phyloP scores from a whole-genome alignment of 1,284 basidiomycete genomes.

The Agroathelia rolfsii region DNA sequence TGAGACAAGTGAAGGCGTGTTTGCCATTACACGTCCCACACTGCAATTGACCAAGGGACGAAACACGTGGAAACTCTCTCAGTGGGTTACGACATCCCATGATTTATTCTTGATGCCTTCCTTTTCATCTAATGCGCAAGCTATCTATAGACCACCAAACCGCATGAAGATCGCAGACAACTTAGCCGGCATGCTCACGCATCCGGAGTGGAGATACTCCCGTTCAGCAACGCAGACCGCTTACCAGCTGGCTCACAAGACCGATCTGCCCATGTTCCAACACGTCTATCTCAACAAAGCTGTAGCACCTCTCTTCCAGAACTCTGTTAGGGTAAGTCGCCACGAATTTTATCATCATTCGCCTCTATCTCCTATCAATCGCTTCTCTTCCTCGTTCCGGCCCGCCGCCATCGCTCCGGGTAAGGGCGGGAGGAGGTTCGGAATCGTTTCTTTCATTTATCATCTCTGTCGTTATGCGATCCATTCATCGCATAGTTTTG shows the following conservation, averaged over 20 bases:
- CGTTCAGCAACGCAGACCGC: conserved; percentile 14
- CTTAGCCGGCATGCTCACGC: conserved; percentile 14
- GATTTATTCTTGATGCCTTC: not conserved
- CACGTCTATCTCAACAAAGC: no score
- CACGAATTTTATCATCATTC: no score
- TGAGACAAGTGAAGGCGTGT: conserved; percentile 13
- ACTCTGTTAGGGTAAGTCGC: no score
- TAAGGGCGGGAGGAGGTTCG: no score
- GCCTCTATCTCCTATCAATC: no score
- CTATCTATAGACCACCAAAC: conserved; percentile 14
- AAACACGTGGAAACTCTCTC: conserved; percentile 16
- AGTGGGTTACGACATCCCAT: conserved; percentile 9
- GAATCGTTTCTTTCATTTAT: no score
- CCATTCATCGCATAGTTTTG: no score
- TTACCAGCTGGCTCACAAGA: conserved; percentile 16
- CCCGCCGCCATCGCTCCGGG: no score
- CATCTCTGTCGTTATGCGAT: no score
- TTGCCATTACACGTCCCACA: conserved; percentile 16
- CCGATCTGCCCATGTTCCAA: no score
- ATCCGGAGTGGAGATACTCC: conserved; percentile 17
- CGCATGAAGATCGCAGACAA: conserved; percentile 14
- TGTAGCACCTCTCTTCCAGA: no score
- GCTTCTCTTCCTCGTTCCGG: no score
- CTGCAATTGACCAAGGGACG: conserved; percentile 14
- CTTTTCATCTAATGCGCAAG: not conserved